Conservation (phyloP, 2,329 filamentous ascomycete genomes). For the Fusarium torulosum region DNA sequence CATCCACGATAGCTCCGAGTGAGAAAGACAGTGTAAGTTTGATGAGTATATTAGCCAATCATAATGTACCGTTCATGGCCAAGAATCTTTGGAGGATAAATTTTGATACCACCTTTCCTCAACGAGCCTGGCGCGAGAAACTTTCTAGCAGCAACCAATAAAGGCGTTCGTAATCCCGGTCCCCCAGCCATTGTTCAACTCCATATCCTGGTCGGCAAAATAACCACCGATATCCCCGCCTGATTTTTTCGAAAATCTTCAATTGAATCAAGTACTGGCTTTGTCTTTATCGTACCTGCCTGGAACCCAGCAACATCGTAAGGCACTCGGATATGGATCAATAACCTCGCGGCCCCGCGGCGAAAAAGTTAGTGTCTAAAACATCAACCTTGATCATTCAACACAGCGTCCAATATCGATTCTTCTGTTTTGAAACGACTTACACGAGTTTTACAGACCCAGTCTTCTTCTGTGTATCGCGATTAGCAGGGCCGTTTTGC, state of each 20-base stretch:
- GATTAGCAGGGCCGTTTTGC: conserved; percentile 30
- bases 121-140: not conserved
- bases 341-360: not conserved
- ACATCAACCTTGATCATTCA: not conserved
- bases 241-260: not conserved
- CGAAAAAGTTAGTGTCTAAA: not conserved
- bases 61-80: not conserved
- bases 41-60: not conserved
- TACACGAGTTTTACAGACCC: conserved; percentile 41
- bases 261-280: conserved; percentile 2
- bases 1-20: not conserved
- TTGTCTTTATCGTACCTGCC: not conserved
- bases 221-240: conserved; percentile 18
- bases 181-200: conserved; percentile 14
- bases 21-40: not conserved
- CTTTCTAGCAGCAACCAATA: not conserved
- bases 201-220: conserved; percentile 6
- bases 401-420: not conserved
- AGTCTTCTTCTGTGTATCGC: conserved; percentile 56
- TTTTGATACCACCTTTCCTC: not conserved
- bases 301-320: not conserved
- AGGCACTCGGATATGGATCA: not conserved
- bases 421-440: conserved; percentile 28
- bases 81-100: conserved; percentile 1
- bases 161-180: not conserved